Base-by-base conservation (phyloP, 163 green algal genomes). In the Picocystis sp. region DNA sequence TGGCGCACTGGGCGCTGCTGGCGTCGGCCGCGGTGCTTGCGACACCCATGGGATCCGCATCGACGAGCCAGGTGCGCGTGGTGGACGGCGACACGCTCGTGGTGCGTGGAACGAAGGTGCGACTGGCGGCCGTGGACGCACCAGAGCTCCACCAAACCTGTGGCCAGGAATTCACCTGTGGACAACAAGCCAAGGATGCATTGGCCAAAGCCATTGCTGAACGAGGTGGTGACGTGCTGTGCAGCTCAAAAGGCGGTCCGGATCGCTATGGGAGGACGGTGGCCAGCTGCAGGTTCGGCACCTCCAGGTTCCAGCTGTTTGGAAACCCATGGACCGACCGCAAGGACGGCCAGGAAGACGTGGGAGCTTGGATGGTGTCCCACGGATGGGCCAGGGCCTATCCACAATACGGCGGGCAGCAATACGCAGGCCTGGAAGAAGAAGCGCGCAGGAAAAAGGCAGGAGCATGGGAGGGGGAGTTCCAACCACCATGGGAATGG, bases 1-100 rank as follows among this genome's bases (percentile, higher is more conserved):
- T 38, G 29, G 29, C 29, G 29, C 29, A 38, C 29, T 38, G 29
- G 29, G 29, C 29, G 29, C 29, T 38, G 5, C 29, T 38, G 29
- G 29, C 29, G 29, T 38, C 29, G 29, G 29, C 29, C 8, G 29
- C 29, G 3, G 29, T 8, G 29, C 29, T 38, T 38, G 5, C 8
- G 29, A 38, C 29, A 8, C 29, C 29, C 8, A 8, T 38, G 29
- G 8, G 5, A 8, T 3, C 29, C 29, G 8, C 29, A 3, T 11
- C 3, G 3, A 38, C 29, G 29, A 38, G 29, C 8, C 29, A 3
- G 3, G 29, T 38, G 29, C 44, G 44, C 8, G 44, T 50, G 22
- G 44, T 50, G 21, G 44, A 50, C 8, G 44, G 44, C 21, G 44
- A 50, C 44, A 50, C 44, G 44, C 44, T 50, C 44, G 44, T 50